These are phyloP conservation scores for Phaffia tasmanica DNA, from an alignment of 768 basidiomycete genomes.

Conservation along the genomic window DNA sequence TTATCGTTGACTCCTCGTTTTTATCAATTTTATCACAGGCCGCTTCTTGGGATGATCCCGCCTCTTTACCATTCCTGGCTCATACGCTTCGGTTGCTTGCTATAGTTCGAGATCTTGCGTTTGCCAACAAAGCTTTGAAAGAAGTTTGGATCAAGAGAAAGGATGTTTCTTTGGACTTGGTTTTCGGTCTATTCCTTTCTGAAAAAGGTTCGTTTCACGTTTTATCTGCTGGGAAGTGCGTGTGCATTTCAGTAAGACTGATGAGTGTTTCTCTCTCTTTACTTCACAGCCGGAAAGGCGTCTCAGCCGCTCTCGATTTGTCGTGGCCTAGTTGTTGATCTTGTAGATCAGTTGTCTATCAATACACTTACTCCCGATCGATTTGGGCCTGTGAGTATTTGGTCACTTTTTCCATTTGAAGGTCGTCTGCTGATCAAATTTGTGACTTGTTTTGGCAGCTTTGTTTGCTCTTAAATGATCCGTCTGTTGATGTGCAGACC, in stretches of 20 bases:
- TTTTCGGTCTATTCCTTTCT: slow-evolving; percentile 52
- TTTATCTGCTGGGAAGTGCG: background rate
- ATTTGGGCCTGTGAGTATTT: slow-evolving; percentile 48
- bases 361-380: slow-evolving; percentile 53
- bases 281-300: slow-evolving; percentile 27
- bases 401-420: background rate
- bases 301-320: slow-evolving; percentile 58
- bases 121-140: slow-evolving; percentile 61
- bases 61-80: slow-evolving; percentile 51
- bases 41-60: slow-evolving; percentile 42
- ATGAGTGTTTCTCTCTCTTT: background rate
- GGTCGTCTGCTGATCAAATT: background rate
- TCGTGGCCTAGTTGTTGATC: slow-evolving; percentile 50
- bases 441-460: slow-evolving; percentile 45
- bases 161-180: slow-evolving; percentile 46
- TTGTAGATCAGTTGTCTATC: slow-evolving; percentile 55
- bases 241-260: background rate
- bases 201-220: slow-evolving; percentile 44
- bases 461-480: slow-evolving; percentile 63
- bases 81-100: slow-evolving; percentile 59
- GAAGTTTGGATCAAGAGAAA: slow-evolving; percentile 57
- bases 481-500: slow-evolving; percentile 55
- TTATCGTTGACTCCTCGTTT: background rate
- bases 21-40: background rate
- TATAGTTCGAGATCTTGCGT: slow-evolving; percentile 56